Evolutionary conservation across 441 rosid genomes (phyloP).

Genomic region (Hura crepitans): DNA sequence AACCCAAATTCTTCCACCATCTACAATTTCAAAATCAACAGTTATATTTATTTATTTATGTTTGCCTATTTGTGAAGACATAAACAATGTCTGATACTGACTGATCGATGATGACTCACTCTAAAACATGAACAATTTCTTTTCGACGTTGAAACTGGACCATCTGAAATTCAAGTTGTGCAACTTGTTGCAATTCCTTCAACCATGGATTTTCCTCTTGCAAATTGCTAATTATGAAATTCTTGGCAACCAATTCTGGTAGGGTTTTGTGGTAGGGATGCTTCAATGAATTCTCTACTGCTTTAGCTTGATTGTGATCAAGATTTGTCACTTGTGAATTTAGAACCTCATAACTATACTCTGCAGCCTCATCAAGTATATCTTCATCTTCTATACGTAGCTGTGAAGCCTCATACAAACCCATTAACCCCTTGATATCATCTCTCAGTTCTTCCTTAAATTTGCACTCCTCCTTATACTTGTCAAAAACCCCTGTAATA

Average conservation of each 20-base stretch:
- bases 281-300: conserved; percentile 27
- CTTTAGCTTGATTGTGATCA: conserved; percentile 16
- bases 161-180: conserved; percentile 31
- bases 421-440: conserved; percentile 34
- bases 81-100: no score
- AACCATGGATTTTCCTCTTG: conserved; percentile 25
- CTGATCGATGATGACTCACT: conserved; percentile 18
- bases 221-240: conserved; percentile 9
- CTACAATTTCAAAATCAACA: conserved; percentile 23
- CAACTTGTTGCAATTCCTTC: conserved; percentile 31
- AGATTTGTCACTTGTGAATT: conserved; percentile 8
- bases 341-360: conserved; percentile 25
- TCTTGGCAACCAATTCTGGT: conserved; percentile 32
- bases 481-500: conserved; percentile 34
- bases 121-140: conserved; percentile 31
- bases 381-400: conserved; percentile 34
- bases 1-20: conserved; percentile 64
- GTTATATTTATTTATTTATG: no score
- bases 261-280: conserved; percentile 45
- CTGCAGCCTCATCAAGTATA: conserved; percentile 32
- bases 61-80: no score
- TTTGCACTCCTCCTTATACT: conserved; percentile 25
- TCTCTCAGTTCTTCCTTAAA: conserved; percentile 12
- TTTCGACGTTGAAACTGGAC: conserved; percentile 28
- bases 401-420: conserved; percentile 44